Evolutionary conservation across 768 basidiomycete genomes (phyloP).

Genomic region (Gloeostereum incarnatum): DNA sequence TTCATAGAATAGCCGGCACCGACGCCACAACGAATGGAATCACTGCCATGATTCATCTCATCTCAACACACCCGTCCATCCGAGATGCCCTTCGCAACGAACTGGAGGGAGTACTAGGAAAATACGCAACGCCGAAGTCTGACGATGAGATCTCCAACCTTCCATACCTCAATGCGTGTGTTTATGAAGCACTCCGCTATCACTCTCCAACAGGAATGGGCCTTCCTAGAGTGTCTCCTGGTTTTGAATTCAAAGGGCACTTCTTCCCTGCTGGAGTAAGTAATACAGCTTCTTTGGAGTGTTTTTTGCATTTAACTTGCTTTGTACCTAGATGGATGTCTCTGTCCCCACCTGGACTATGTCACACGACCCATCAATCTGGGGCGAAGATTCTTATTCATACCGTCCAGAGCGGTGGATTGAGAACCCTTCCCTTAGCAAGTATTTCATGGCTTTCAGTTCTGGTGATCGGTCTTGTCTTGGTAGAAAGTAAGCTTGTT

Average conservation of each 20-base stretch:
- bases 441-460: not conserved
- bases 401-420: not conserved
- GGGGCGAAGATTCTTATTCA: not conserved
- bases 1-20: slow-evolving; percentile 21
- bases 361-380: not conserved
- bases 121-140: not conserved
- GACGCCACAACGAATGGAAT: slow-evolving; percentile 23
- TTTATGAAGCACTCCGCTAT: not conserved
- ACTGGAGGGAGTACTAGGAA: not conserved
- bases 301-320: not conserved
- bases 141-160: not conserved
- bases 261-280: not conserved
- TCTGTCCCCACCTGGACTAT: not conserved
- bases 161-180: not conserved
- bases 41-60: slow-evolving; percentile 18
- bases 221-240: not conserved
- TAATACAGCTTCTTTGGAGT: not conserved
- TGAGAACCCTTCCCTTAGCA: not conserved
- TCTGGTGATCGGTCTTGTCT: not conserved
- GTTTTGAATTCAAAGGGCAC: not conserved
- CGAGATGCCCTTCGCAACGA: slow-evolving; percentile 12
- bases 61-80: slow-evolving; percentile 14
- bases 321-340: not conserved
- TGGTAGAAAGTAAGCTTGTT: not conserved
- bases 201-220: not conserved